phyloP scores from a whole-genome alignment of 2,329 filamentous ascomycete species.

The Nothopassalora personata region DNA sequence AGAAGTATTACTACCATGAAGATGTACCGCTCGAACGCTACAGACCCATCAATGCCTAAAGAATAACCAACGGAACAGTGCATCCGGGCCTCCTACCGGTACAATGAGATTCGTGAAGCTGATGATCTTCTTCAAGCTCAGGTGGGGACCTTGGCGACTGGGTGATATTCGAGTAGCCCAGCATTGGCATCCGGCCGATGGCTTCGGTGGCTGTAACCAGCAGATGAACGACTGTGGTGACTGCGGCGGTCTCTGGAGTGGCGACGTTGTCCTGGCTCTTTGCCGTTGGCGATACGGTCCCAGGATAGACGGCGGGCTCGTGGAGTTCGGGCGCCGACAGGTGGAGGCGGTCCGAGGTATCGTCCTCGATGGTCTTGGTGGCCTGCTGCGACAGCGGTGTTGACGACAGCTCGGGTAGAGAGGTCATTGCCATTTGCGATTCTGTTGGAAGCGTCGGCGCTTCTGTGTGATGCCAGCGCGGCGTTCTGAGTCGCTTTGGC shows the following conservation, averaged over 20 bases:
- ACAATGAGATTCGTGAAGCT: background rate
- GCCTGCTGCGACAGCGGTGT: conserved; percentile 19
- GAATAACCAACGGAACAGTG: background rate
- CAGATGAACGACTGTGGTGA: conserved; percentile 1
- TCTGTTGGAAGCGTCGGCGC: conserved; percentile 12
- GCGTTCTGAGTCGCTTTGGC: conserved; percentile 1
- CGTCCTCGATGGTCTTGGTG: conserved; percentile 20
- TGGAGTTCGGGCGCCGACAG: background rate
- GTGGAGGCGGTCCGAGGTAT: conserved; percentile 12
- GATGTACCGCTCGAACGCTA: background rate
- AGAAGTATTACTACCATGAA: background rate
- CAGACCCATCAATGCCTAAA: background rate
- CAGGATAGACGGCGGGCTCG: background rate
- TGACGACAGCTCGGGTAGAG: conserved; percentile 17
- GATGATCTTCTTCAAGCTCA: no score
- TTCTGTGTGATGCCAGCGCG: conserved; percentile 10
- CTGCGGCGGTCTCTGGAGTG: background rate
- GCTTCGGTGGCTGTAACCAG: background rate
- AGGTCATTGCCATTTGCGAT: conserved; percentile 13
- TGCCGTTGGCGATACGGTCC: conserved; percentile 2
- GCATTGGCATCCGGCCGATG: background rate
- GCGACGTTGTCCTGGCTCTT: background rate
- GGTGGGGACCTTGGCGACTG: background rate
- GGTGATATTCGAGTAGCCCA: background rate
- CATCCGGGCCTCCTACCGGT: background rate